Evolutionary conservation across 2,329 filamentous ascomycete genomes (phyloP).

Genomic region (Claviceps citrina): DNA sequence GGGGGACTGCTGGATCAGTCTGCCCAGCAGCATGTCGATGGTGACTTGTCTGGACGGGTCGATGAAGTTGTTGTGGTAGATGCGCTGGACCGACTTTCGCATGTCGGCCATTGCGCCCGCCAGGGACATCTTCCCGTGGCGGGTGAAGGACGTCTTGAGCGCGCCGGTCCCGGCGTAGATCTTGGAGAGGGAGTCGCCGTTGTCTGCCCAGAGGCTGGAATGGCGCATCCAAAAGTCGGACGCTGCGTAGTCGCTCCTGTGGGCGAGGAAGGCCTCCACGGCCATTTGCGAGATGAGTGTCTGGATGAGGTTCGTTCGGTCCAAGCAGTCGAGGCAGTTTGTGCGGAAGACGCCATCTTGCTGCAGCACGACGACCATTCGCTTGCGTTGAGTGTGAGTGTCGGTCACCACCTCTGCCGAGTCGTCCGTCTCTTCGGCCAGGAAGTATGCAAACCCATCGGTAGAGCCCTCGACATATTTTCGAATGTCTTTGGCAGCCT

Average conservation of each 20-base stretch:
- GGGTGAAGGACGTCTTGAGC: conserved; percentile 86
- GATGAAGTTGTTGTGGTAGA: conserved; percentile 96
- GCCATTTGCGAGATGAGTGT: conserved; percentile 92
- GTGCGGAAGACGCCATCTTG: conserved; percentile 94
- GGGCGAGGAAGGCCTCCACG: conserved; percentile 65
- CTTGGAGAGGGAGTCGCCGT: conserved; percentile 81
- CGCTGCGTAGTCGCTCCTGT: conserved; percentile 51
- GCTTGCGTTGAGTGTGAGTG: conserved; percentile 17
- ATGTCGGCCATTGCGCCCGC: conserved; percentile 90
- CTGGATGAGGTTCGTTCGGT: conserved; percentile 90
- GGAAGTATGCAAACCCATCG: conserved; percentile 82
- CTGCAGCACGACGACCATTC: conserved; percentile 59
- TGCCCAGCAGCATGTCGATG: conserved; percentile 81
- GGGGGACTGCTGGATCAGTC: conserved; percentile 65
- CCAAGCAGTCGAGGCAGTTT: conserved; percentile 90
- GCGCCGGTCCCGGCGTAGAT: conserved; percentile 96
- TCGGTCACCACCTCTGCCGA: conserved; percentile 23
- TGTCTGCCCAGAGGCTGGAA: conserved; percentile 90
- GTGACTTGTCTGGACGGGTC: conserved; percentile 88
- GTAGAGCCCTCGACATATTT: conserved; percentile 64
- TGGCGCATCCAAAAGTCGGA: conserved; percentile 86
- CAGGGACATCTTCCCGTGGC: conserved; percentile 88
- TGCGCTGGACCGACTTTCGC: conserved; percentile 79
- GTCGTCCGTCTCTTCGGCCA: conserved; percentile 58
- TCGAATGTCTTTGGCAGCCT: conserved; percentile 74